phyloP scores from a whole-genome alignment of 192 early-diverging fungal genomes.

The Ambispora gerdemannii region DNA sequence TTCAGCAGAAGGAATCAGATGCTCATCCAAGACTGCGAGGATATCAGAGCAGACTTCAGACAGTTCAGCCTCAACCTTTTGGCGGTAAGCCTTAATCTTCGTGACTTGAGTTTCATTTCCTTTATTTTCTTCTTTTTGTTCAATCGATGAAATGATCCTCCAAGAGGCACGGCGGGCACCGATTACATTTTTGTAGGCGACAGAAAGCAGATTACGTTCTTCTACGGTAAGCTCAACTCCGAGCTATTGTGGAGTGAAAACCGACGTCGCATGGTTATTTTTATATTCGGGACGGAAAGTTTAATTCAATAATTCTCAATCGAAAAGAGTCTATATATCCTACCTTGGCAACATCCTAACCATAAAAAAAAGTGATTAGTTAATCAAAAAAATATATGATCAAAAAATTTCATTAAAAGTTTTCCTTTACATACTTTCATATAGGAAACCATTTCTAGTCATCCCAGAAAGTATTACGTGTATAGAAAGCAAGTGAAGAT shows the following conservation, averaged over 20 bases:
- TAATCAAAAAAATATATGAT: not conserved
- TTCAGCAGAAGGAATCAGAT: slow-evolving; percentile 85
- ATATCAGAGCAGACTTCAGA: slow-evolving; percentile 91
- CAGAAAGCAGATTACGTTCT: slow-evolving; percentile 95
- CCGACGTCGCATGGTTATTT: no score
- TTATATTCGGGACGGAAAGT: no score
- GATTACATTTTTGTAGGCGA: slow-evolving; percentile 99
- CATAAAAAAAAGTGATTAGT: slow-evolving; percentile 8
- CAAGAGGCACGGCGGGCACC: slow-evolving; percentile 96
- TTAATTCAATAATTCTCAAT: no score
- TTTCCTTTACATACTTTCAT: slow-evolving; percentile 30
- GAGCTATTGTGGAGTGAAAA: no score
- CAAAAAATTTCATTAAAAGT: slow-evolving; percentile 7
- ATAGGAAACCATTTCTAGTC: slow-evolving; percentile 39
- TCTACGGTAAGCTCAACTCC: slow-evolving; percentile 88
- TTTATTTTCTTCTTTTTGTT: slow-evolving; percentile 91
- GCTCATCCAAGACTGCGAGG: slow-evolving; percentile 76
- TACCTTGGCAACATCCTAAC: slow-evolving; percentile 49
- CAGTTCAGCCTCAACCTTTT: slow-evolving; percentile 91
- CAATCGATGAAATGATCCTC: slow-evolving; percentile 96
- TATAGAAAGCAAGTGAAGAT: no score
- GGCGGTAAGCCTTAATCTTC: slow-evolving; percentile 86
- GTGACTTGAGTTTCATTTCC: slow-evolving; percentile 82
- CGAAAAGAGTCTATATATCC: no score
- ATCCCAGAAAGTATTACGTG: no score